Evolutionary conservation across 495 filamentous ascomycete species (phyloP), one percentile per base, ranked within the genome.

Genomic region (Daldinia vernicosa): DNA sequence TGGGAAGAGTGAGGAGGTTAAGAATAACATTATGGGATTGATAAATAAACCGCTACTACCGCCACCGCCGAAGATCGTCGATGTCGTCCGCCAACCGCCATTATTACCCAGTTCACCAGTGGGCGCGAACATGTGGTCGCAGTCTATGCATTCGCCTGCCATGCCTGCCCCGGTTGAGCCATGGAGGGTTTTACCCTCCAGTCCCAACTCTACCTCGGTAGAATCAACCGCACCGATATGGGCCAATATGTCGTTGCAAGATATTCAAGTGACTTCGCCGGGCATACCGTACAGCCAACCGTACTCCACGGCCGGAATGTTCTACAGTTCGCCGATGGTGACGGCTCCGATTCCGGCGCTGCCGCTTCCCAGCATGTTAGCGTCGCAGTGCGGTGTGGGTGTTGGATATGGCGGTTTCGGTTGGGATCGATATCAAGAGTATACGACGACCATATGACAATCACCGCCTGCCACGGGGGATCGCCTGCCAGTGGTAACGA

Each of bases 171-270:
- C 93, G 11, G 89, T 97, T 70, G 96, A 99, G 62, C 86, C 93
- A 56, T 98, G 95, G 95, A 95, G 91, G 79, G 90, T 98, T 75
- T 84, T 98, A 63, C 90, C 95, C 70, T 97, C 96, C 61, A 97
- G 92, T 76, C 90, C 90, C 56, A 89, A 89, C 74, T 87, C 90
- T 53, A 83, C 83, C 47, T 86, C 89, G 40, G 86, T 84, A 71
- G 93, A 95, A 77, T 88, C 88, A 60, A 87, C 86, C 66, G 83
- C 87, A 33, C 85, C 90, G 67, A 89, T 96, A 79, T 97, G 95
- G 95, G 87, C 92, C 54, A 90, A 85, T 77, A 88, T 97, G 83
- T 85, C 84, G 73, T 78, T 95, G 79, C 87, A 84, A 80, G 91
- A 94, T 63, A 82, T 84, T 40, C 86, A 89, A 67, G 78, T 87